Conservation (phyloP, 352 stramenopile genomes). For the Phytopythium vexans region DNA sequence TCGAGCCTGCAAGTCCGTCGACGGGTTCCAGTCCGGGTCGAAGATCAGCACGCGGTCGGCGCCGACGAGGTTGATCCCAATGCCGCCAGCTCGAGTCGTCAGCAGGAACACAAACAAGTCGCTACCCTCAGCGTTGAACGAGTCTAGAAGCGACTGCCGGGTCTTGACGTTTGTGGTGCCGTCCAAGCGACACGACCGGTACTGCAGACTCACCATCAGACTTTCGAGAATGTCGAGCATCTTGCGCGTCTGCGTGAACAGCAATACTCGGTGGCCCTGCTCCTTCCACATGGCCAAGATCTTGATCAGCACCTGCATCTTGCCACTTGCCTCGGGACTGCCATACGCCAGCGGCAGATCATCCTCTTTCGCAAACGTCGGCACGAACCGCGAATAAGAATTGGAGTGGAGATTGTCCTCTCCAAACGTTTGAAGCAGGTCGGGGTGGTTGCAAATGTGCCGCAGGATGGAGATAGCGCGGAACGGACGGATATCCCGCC, state of each 20-base stretch:
- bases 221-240: constrained; percentile 98
- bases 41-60: constrained; percentile 97
- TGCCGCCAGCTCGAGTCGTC: constrained; percentile 91
- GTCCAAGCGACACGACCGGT: constrained; percentile 94
- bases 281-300: constrained; percentile 94
- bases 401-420: constrained; percentile 13
- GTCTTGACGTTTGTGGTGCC: constrained; percentile 94
- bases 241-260: constrained; percentile 96
- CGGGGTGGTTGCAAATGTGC: constrained; percentile 98
- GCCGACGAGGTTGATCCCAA: constrained; percentile 96
- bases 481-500: constrained; percentile 79
- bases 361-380: constrained; percentile 16
- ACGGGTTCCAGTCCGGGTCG: constrained; percentile 99
- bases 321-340: constrained; percentile 86
- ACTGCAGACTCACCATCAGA: constrained; percentile 83
- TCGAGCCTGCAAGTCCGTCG: constrained; percentile 94
- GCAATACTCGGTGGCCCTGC: constrained; percentile 94
- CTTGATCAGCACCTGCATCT: constrained; percentile 95
- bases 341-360: constrained; percentile 35
- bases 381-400: constrained; percentile 12
- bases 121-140: constrained; percentile 92
- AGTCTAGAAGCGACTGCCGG: constrained; percentile 93
- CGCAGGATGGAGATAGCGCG: constrained; percentile 94
- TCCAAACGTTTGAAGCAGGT: constrained; percentile 85
- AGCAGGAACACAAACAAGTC: constrained; percentile 78